A percentile compares a stretch with the other conserved stretches of the same genome.
These are phyloP conservation scores for Musa itinerans DNA, from an alignment of 176 grass and related monocot species.

Conservation along the genomic window DNA sequence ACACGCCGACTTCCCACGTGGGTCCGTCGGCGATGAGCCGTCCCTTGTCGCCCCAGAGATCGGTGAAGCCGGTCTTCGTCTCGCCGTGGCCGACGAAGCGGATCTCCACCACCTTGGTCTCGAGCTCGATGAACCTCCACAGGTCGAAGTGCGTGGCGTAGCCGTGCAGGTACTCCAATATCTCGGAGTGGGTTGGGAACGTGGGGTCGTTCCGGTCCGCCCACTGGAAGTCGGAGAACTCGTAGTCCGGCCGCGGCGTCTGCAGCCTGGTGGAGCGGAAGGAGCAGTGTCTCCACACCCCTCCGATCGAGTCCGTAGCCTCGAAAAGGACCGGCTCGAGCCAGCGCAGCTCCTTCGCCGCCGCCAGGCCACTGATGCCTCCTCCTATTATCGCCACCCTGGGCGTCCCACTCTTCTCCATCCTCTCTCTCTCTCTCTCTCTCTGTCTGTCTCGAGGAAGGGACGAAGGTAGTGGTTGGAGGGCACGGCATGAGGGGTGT, in stretches of 20 bases:
- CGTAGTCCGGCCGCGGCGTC: slow-evolving; percentile 81
- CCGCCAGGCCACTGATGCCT: slow-evolving; percentile 75
- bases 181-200: slow-evolving; percentile 74
- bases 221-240: slow-evolving; percentile 92
- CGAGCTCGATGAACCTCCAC: slow-evolving; percentile 53
- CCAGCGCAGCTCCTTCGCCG: slow-evolving; percentile 64
- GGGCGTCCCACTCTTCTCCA: slow-evolving; percentile 18
- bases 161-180: slow-evolving; percentile 74
- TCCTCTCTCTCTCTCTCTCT: neutral
- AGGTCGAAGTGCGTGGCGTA: slow-evolving; percentile 65
- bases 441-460: neutral
- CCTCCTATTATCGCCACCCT: slow-evolving; percentile 86
- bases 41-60: slow-evolving; percentile 61
- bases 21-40: slow-evolving; percentile 38
- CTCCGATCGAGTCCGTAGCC: slow-evolving; percentile 56
- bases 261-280: slow-evolving; percentile 82
- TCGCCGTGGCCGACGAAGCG: slow-evolving; percentile 43
- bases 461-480: neutral
- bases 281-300: slow-evolving; percentile 87
- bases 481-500: too few relatives aligned
- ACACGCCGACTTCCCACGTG: slow-evolving; percentile 78
- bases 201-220: slow-evolving; percentile 59
- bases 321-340: slow-evolving; percentile 80
- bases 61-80: slow-evolving; percentile 23
- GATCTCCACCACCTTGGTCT: slow-evolving; percentile 69